Percentiles rank a stretch among this genome's conserved stretches.
These are phyloP conservation scores for Populus davidiana DNA, from an alignment of 345 rosid species.

Conservation along the genomic window DNA sequence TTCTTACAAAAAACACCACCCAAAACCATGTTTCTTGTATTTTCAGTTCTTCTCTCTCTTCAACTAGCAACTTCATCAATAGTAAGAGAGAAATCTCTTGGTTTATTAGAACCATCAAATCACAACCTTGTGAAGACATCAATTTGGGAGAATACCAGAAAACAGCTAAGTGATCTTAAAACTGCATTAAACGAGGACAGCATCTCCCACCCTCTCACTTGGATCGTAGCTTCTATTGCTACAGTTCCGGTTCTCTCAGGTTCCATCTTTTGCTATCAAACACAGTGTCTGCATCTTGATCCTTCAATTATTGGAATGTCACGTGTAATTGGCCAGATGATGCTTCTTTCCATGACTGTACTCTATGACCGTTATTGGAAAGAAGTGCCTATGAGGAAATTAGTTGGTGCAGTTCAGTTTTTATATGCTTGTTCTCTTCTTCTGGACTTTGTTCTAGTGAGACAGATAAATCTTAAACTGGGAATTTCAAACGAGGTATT, in stretches of 20 bases:
- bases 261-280: conserved; percentile 79
- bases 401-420: conserved; percentile 52
- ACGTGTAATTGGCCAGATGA: conserved; percentile 67
- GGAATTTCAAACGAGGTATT: conserved; percentile 70
- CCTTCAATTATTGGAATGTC: conserved; percentile 80
- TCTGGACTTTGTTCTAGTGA: conserved; percentile 67
- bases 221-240: conserved; percentile 70
- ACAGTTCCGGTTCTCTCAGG: conserved; percentile 75
- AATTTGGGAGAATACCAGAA: conserved; percentile 42
- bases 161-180: conserved; percentile 49
- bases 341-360: conserved; percentile 57
- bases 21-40: conserved; percentile 50
- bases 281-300: conserved; percentile 66
- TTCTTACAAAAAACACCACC: conserved; percentile 47
- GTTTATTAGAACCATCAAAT: conserved; percentile 36
- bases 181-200: conserved; percentile 52
- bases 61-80: conserved; percentile 55
- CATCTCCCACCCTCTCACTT: conserved; percentile 52
- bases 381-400: conserved; percentile 60
- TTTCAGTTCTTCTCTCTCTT: conserved; percentile 46
- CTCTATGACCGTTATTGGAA: conserved; percentile 64
- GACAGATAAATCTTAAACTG: conserved; percentile 54
- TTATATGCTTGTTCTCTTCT: conserved; percentile 63
- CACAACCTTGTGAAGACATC: conserved; percentile 22
- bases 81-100: conserved; percentile 54